Evolutionary conservation across 1,284 basidiomycete species (phyloP).

Genomic region (Malassezia slooffiae): DNA sequence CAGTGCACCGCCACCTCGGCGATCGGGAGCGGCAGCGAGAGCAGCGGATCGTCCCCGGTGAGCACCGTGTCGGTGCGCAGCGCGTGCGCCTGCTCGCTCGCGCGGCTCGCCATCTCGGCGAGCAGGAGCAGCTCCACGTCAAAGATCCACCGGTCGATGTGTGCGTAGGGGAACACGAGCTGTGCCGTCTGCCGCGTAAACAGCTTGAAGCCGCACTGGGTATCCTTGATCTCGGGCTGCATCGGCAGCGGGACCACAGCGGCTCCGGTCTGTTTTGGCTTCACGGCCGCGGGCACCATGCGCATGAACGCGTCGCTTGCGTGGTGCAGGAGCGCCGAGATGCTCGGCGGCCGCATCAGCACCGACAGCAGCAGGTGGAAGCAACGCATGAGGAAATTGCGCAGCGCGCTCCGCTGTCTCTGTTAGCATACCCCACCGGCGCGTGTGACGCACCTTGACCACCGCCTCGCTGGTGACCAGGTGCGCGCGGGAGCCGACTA

Average conservation of each 20-base stretch:
- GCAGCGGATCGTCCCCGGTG: constrained; percentile 32
- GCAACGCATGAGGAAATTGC: constrained; percentile 83
- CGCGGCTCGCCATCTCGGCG: constrained; percentile 49
- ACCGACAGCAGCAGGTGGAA: constrained; percentile 55
- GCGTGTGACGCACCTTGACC: constrained; percentile 60
- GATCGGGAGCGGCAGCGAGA: constrained; percentile 58
- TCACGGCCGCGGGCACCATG: not conserved
- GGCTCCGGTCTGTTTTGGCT: too few species aligned
- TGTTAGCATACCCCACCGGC: not conserved
- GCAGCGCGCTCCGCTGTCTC: constrained; percentile 65
- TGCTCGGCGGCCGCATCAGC: constrained; percentile 27
- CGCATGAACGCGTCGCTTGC: not conserved
- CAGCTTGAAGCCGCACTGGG: constrained; percentile 87
- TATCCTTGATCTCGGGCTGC: constrained; percentile 78
- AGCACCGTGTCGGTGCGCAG: constrained; percentile 3
- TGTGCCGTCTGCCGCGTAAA: constrained; percentile 65
- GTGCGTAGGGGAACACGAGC: constrained; percentile 59
- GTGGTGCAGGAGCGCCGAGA: not conserved
- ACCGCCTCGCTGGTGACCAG: constrained; percentile 80
- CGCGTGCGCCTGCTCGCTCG: constrained; percentile 4
- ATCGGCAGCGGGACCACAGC: constrained; percentile 11
- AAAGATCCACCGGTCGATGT: constrained; percentile 64
- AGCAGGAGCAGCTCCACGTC: constrained; percentile 88
- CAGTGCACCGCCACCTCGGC: constrained; percentile 76
- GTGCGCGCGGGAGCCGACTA: constrained; percentile 75